phyloP scores from a whole-genome alignment of 768 basidiomycete genomes.

The Pisolithus orientalis region DNA sequence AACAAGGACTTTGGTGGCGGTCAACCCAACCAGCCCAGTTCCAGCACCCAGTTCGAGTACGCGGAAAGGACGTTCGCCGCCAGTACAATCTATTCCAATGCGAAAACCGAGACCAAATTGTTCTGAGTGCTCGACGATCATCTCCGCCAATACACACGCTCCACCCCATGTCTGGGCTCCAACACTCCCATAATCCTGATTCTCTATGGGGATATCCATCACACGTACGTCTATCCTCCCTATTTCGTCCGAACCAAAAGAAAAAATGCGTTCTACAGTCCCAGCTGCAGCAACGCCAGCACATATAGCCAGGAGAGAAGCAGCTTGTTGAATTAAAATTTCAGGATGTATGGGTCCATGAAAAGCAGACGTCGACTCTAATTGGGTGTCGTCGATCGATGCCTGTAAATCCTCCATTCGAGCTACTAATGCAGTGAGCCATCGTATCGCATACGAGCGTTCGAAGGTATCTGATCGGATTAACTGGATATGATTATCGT shows the following conservation, averaged over 20 bases:
- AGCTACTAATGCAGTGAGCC: constrained; percentile 64
- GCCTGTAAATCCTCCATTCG: constrained; percentile 17
- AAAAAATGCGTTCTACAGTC: constrained; percentile 44
- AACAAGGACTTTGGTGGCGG: constrained; percentile 29
- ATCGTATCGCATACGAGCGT: constrained; percentile 58
- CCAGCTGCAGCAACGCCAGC: constrained; percentile 63
- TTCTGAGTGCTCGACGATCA: constrained; percentile 53
- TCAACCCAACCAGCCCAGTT: constrained; percentile 47
- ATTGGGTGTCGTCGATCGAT: background rate
- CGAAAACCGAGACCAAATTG: constrained; percentile 37
- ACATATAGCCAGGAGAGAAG: constrained; percentile 57
- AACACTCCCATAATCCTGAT: constrained; percentile 63
- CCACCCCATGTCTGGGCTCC: constrained; percentile 90
- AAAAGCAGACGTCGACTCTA: background rate
- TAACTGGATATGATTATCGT: constrained; percentile 15
- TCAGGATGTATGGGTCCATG: constrained; percentile 19
- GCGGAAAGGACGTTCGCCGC: constrained; percentile 18
- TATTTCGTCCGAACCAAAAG: constrained; percentile 28
- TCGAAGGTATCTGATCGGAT: constrained; percentile 62
- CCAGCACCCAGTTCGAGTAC: constrained; percentile 54
- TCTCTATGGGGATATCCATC: constrained; percentile 64
- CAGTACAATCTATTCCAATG: background rate
- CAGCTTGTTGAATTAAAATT: constrained; percentile 43
- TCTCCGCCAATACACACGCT: constrained; percentile 73
- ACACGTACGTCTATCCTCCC: constrained; percentile 37